phyloP scores from a whole-genome alignment of 352 stramenopile genomes.

The Globisporangium middletonii region DNA sequence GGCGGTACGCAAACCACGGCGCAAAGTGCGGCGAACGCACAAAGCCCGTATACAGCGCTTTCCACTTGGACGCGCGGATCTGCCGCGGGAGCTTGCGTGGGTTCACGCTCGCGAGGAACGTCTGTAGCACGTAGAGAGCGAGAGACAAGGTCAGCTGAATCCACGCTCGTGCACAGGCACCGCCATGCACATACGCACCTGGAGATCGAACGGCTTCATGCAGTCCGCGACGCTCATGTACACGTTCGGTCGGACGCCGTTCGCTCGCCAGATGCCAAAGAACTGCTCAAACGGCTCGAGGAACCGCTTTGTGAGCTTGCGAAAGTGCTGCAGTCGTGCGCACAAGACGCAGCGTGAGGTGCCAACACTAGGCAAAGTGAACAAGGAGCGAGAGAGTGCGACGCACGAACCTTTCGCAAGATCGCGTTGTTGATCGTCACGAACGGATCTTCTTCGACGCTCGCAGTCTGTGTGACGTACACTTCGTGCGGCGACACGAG shows the following conservation, averaged over 20 bases:
- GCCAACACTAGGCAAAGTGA: too few species aligned
- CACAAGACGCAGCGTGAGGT: not conserved
- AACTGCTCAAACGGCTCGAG: conserved; percentile 86
- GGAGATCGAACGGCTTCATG: conserved; percentile 70
- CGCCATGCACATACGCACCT: conserved; percentile 14
- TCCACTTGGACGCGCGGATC: conserved; percentile 67
- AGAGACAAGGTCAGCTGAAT: not conserved
- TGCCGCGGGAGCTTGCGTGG: conserved; percentile 43
- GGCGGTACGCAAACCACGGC: conserved; percentile 70
- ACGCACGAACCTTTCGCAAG: conserved; percentile 47
- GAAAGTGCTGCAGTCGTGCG: conserved; percentile 58
- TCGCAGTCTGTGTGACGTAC: conserved; percentile 39
- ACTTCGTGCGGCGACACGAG: conserved; percentile 49
- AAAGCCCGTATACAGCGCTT: conserved; percentile 63
- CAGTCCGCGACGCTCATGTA: conserved; percentile 65
- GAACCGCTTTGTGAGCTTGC: conserved; percentile 78
- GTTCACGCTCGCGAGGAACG: conserved; percentile 55
- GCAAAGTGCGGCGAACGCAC: conserved; percentile 66
- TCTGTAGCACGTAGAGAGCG: conserved; percentile 12
- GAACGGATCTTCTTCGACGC: conserved; percentile 54
- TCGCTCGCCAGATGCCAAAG: conserved; percentile 77
- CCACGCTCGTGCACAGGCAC: not conserved
- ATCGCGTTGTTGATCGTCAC: conserved; percentile 84
- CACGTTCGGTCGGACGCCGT: conserved; percentile 46
- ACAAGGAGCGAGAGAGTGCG: not conserved